Evolutionary conservation across 805 yeast species (phyloP), one percentile per base, ranked within the genome.

Genomic region (Pichia heedii): DNA sequence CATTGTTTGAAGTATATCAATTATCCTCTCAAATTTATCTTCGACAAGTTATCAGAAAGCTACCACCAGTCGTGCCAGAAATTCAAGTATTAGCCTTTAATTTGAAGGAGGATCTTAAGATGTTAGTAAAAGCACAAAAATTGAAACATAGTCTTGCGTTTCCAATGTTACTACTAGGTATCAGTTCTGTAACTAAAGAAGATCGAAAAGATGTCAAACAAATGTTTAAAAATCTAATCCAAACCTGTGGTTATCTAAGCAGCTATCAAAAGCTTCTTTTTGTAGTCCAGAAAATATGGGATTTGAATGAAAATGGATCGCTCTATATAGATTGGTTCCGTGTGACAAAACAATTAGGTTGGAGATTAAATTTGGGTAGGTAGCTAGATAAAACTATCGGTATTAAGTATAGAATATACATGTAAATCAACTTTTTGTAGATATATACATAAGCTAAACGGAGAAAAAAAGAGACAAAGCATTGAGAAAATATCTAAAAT

Each of bases 251-350:
- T 50, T 50, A 61, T 57, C 41, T 55, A 44, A 42, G 59, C 47
- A 42, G 60, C 51, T 44, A 54, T 33, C 61, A 62, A 52, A 54
- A 58, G 15, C 53, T 67, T 2, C 42, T 65, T 11, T 42, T 44
- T 21, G 56, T 56, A 2, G 48, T 56, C 29, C 56, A 63, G 37
- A 58, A 61, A 39, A 60, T 64, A 3, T 69, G 73, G 74, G 57
- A 52, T 22, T 22, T 54, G 30, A 67, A 68, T 44, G 42, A 52
- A 5, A 49, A 55, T 18, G 73, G 73, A 2, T 51, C 52, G 9
- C 32, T 57, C 9, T 63, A 63, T 46, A 57, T 67, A 16, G 72
- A 68, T 50, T 69, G 71, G 70, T 65, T 57, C 39, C 60, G 55
- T 37, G 53, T 69, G 2, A 61, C 71, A 1, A 61, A 57, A 24